A percentile compares a stretch with the other conserved stretches of the same genome.
Evolutionary conservation across 768 basidiomycete genomes (phyloP).

Genomic region (Pholiota conissans): DNA sequence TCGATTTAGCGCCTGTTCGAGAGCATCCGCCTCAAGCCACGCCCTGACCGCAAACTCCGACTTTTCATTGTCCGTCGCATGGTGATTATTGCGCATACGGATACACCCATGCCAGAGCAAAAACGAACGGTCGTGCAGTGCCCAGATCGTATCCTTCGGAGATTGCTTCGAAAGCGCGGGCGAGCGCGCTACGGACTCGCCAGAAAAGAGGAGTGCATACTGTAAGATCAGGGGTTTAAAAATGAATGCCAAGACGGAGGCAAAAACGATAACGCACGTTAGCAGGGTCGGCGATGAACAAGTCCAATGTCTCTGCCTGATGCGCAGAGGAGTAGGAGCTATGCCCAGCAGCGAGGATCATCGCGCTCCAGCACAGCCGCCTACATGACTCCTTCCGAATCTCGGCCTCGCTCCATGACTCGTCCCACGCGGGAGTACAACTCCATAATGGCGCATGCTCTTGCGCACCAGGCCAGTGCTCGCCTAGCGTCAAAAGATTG

Average conservation of each 20-base stretch:
- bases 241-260: constrained; percentile 1
- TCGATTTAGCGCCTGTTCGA: constrained; percentile 60
- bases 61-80: constrained; percentile 47
- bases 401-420: constrained; percentile 58
- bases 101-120: constrained; percentile 75
- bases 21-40: constrained; percentile 68
- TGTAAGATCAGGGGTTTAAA: constrained; percentile 23
- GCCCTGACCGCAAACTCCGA: constrained; percentile 64
- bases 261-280: constrained; percentile 56
- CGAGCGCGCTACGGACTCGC: constrained; percentile 53
- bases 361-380: constrained; percentile 71
- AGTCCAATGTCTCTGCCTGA: constrained; percentile 36
- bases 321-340: constrained; percentile 57
- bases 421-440: constrained; percentile 63
- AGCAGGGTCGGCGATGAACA: constrained; percentile 62
- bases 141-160: constrained; percentile 72
- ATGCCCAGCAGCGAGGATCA: constrained; percentile 64
- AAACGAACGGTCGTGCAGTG: constrained; percentile 68
- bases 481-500: constrained; percentile 47
- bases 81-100: constrained; percentile 49
- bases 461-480: constrained; percentile 47
- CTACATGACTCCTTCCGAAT: constrained; percentile 72
- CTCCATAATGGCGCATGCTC: constrained; percentile 65
- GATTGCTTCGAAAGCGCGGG: constrained; percentile 29
- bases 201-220: constrained; percentile 76